phyloP scores from a whole-genome alignment of 805 yeast genomes.

The Sporopachydermia lactativora region DNA sequence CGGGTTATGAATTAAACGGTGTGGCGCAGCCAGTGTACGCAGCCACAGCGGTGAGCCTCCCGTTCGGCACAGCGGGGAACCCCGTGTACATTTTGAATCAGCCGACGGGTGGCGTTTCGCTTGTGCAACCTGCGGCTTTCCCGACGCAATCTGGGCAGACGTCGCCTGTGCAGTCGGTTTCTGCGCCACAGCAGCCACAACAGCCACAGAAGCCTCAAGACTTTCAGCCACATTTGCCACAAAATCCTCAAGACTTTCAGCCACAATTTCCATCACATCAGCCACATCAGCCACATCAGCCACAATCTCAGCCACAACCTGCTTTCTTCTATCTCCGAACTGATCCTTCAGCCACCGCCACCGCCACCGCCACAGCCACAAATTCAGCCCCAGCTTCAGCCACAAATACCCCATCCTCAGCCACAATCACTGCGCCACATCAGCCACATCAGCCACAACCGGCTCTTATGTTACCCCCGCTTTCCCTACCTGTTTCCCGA shows the following conservation, averaged over 20 bases:
- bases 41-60: neutral
- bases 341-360: constrained; percentile 4
- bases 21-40: neutral
- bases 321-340: constrained; percentile 6
- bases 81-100: neutral
- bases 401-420: constrained; percentile 5
- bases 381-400: constrained; percentile 8
- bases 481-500: neutral
- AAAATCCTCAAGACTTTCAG: constrained; percentile 12
- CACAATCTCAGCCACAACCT: constrained; percentile 10
- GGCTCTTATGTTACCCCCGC: constrained; percentile 2
- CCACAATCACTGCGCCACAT: constrained; percentile 9
- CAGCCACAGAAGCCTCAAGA: constrained; percentile 10
- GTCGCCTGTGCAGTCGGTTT: constrained; percentile 6
- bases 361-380: constrained; percentile 7
- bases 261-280: constrained; percentile 14
- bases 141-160: too few relatives aligned
- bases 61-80: neutral
- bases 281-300: constrained; percentile 9
- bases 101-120: too few relatives aligned
- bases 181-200: constrained; percentile 7
- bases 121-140: too few relatives aligned
- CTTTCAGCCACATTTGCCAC: constrained; percentile 9
- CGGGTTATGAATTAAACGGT: neutral
- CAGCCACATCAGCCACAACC: constrained; percentile 9